These are phyloP conservation scores for Bipolaris victoriae DNA, from an alignment of 2,329 filamentous ascomycete genomes.

Conservation along the genomic window DNA sequence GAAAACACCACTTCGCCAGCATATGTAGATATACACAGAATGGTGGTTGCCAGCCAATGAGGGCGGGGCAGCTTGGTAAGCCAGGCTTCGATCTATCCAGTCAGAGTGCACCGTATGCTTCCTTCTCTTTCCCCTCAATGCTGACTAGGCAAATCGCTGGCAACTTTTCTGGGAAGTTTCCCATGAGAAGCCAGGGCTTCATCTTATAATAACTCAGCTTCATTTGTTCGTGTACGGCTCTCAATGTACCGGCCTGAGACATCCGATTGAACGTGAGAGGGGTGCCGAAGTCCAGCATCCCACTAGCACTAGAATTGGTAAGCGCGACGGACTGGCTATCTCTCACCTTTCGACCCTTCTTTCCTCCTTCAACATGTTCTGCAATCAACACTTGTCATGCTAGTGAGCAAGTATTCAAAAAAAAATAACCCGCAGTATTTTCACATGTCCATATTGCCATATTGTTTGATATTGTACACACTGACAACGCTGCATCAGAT, in stretches of 20 bases:
- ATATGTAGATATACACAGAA: neutral
- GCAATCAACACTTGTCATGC: neutral
- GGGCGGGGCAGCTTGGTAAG: neutral
- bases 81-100: constrained; percentile 10
- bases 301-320: constrained; percentile 6
- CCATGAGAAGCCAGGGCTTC: neutral
- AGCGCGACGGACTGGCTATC: neutral
- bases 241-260: constrained; percentile 3
- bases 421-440: neutral
- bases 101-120: neutral
- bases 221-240: neutral
- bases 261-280: constrained; percentile 9
- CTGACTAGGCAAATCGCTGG: neutral
- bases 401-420: neutral
- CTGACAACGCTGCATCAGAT: neutral
- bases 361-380: neutral
- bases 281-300: constrained; percentile 12
- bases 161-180: neutral
- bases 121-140: neutral
- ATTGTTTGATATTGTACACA: neutral
- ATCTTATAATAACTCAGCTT: neutral
- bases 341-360: neutral
- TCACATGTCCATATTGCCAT: neutral
- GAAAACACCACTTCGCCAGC: neutral
- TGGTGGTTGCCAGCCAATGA: constrained; percentile 6